A percentile compares a stretch with the other conserved stretches of the same genome.
These are phyloP conservation scores for Endothia cerciana DNA, from an alignment of 2,329 filamentous ascomycete genomes.

Conservation along the genomic window DNA sequence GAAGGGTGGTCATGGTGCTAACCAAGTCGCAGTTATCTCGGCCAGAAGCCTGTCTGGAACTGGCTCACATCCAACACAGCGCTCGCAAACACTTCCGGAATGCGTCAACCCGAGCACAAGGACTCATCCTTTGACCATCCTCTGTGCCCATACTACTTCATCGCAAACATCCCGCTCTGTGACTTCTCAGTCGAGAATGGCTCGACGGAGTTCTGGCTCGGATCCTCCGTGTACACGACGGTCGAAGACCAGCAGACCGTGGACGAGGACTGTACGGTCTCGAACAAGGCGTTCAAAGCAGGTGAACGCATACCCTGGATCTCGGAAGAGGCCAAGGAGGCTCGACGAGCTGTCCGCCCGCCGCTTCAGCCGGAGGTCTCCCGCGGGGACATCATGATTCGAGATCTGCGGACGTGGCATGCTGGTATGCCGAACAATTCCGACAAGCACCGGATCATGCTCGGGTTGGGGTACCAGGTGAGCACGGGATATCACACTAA, in stretches of 20 bases:
- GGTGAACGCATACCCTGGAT: conserved; percentile 29
- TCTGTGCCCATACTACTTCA: conserved; percentile 42
- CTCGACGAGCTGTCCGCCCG: conserved; percentile 33
- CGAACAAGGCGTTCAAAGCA: conserved; percentile 6
- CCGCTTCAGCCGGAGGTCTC: conserved; percentile 34
- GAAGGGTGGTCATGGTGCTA: background rate
- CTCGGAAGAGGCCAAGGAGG: conserved; percentile 29
- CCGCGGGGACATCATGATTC: conserved; percentile 37
- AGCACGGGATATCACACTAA: background rate
- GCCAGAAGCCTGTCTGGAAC: conserved; percentile 44
- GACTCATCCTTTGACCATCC: conserved; percentile 43
- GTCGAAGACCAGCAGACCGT: conserved; percentile 38
- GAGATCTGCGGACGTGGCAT: conserved; percentile 39
- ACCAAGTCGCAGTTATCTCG: conserved; percentile 41
- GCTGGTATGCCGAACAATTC: conserved; percentile 40
- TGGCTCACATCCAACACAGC: conserved; percentile 47
- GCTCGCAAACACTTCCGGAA: conserved; percentile 39
- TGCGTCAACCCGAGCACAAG: conserved; percentile 45
- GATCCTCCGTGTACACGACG: conserved; percentile 41
- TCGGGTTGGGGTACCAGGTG: conserved; percentile 36
- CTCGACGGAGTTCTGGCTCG: conserved; percentile 47
- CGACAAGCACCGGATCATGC: conserved; percentile 35
- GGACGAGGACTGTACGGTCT: conserved; percentile 23
- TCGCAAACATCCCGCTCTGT: conserved; percentile 45
- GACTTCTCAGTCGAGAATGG: conserved; percentile 41